Evolutionary conservation across 495 filamentous ascomycete genomes (phyloP).

Genomic region (Schizothecium vesticola): DNA sequence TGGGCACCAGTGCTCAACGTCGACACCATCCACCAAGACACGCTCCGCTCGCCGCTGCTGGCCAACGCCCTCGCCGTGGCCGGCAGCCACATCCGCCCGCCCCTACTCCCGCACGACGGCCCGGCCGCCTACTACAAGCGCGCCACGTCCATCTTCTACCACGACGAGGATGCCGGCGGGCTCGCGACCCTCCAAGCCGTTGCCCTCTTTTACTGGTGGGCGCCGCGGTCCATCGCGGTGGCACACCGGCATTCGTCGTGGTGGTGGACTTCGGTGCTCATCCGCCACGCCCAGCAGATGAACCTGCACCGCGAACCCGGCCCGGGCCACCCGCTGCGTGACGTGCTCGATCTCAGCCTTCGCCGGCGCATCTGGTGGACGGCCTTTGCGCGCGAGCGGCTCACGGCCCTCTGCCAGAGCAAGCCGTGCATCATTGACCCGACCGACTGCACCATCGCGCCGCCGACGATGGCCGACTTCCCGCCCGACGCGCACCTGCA

Average conservation of each 20-base stretch:
- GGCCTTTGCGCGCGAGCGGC: conserved; percentile 34
- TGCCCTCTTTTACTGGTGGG: conserved; percentile 38
- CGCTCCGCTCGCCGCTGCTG: conserved; percentile 28
- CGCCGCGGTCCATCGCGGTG: conserved; percentile 27
- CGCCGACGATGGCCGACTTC: conserved; percentile 31
- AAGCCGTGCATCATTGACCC: conserved; percentile 35
- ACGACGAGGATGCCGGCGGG: conserved; percentile 30
- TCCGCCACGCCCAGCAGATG: conserved; percentile 35
- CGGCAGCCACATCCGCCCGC: conserved; percentile 31
- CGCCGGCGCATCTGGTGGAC: conserved; percentile 38
- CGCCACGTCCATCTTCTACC: conserved; percentile 29
- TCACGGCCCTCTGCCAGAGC: conserved; percentile 34
- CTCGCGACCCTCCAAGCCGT: conserved; percentile 29
- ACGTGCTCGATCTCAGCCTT: conserved; percentile 22
- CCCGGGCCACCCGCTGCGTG: conserved; percentile 9
- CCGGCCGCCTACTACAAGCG: conserved; percentile 32
- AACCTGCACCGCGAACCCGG: conserved; percentile 31
- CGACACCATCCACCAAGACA: conserved; percentile 21
- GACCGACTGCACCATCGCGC: conserved; percentile 30
- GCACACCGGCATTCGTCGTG: conserved; percentile 35
- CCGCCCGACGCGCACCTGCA: conserved; percentile 12
- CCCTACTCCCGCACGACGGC: conserved; percentile 31
- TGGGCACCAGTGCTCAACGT: conserved; percentile 35
- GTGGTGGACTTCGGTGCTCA: conserved; percentile 38
- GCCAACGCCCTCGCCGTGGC: conserved; percentile 34